These are phyloP conservation scores for Sugiyamaella chiloensis DNA, from an alignment of 805 yeast genomes.

Conservation along the genomic window DNA sequence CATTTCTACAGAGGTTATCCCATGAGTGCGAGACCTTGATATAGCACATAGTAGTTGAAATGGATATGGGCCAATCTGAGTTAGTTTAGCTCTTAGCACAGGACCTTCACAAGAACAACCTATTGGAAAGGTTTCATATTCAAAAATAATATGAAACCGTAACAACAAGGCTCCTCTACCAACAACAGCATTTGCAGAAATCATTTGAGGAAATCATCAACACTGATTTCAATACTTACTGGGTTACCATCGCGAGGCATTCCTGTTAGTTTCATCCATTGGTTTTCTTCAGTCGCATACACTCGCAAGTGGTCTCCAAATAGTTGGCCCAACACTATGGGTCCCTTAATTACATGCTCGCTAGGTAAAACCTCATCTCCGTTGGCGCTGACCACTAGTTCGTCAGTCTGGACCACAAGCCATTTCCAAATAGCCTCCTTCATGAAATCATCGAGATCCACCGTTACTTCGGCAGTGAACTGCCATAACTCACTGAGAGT, in stretches of 20 bases:
- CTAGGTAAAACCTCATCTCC: constrained; percentile 8
- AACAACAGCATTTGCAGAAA: no score
- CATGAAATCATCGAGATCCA: constrained; percentile 24
- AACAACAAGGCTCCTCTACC: no score
- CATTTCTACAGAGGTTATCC: constrained; percentile 37
- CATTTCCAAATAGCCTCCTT: constrained; percentile 29
- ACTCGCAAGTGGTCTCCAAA: constrained; percentile 17
- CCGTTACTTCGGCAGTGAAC: constrained; percentile 20
- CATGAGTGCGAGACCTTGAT: constrained; percentile 39
- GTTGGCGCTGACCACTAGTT: constrained; percentile 22
- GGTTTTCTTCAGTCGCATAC: constrained; percentile 32
- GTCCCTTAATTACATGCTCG: constrained; percentile 15
- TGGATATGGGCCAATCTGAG: constrained; percentile 37
- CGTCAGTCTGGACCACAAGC: constrained; percentile 21
- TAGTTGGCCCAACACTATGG: constrained; percentile 12
- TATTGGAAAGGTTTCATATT: no score
- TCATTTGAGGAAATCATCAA: no score
- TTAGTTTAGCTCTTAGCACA: no score
- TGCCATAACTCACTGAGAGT: constrained; percentile 29
- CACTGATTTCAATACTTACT: no score
- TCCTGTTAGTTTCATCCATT: constrained; percentile 38
- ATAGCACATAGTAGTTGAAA: constrained; percentile 38
- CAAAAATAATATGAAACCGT: no score
- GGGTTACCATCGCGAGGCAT: constrained; percentile 28
- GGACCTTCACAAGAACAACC: no score